Evolutionary conservation across 2,329 filamentous ascomycete species (phyloP).

Genomic region (Aspergillus transmontanensis): DNA sequence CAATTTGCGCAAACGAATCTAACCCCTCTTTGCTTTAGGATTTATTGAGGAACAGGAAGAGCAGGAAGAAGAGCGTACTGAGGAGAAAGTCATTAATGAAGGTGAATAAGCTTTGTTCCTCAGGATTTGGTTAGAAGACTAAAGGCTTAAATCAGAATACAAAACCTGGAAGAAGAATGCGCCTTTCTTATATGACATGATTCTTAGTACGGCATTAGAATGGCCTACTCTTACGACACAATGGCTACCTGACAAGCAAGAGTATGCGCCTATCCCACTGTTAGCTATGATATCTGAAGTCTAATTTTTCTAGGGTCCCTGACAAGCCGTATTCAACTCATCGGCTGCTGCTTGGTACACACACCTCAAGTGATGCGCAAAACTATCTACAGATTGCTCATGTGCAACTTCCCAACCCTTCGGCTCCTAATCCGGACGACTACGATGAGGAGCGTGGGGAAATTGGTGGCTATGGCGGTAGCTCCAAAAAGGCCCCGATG

Average conservation of each 20-base stretch:
- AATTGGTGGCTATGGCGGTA: constrained; percentile 86
- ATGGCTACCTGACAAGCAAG: constrained; percentile 95
- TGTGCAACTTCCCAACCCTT: constrained; percentile 84
- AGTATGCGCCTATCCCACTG: constrained; percentile 47
- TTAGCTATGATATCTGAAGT: background rate
- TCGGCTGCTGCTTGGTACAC: constrained; percentile 88
- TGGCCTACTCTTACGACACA: constrained; percentile 98
- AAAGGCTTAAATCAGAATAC: constrained; percentile 68
- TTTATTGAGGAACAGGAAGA: constrained; percentile 45
- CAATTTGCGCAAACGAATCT: constrained; percentile 23
- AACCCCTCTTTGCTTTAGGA: constrained; percentile 22
- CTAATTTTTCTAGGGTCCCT: constrained; percentile 56
- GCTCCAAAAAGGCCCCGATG: constrained; percentile 66
- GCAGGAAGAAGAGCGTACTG: constrained; percentile 72
- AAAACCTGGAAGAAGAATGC: constrained; percentile 99
- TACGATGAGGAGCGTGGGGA: constrained; percentile 92
- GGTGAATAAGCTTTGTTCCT: constrained; percentile 49
- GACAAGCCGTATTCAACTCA: constrained; percentile 87
- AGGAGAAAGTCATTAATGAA: constrained; percentile 93
- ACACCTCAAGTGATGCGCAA: constrained; percentile 80
- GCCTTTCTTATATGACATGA: constrained; percentile 97
- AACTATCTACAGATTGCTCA: constrained; percentile 96
- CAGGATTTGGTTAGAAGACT: background rate
- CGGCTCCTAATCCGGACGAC: constrained; percentile 71
- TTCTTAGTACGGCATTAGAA: constrained; percentile 89